Evolutionary conservation across 2,329 filamentous ascomycete species (phyloP), one percentile per base, ranked within the genome.

Genomic region (Cladosporium halotolerans): DNA sequence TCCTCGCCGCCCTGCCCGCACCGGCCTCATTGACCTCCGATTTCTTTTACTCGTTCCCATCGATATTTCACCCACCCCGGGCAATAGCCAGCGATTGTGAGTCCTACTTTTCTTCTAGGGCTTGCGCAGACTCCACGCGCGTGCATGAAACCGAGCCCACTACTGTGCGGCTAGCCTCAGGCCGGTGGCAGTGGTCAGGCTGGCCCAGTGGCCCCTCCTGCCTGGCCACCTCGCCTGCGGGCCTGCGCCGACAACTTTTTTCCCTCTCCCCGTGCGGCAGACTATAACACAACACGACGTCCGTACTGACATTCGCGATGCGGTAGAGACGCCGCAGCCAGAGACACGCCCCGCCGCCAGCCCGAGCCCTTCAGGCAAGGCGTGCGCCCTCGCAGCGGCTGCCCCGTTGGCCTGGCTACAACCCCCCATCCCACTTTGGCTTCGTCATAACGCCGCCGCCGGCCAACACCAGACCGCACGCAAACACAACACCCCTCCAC

Each of bases 101-200:
- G 48, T 51, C 48, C 40, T 44, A 43, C 48, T 51, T 51, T 42
- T 51, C 40, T 39, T 43, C 48, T 51, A 51, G 48, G 48, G 40
- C 48, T 40, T 36, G 19, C 31, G 16, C 48, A 38, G 48, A 51
- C 36, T 51, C 48, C 48, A 51, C 48, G 31, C 28, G 36, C 36
- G 39, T 36, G 48, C 48, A 32, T 51, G 48, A 51, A 40, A 39
- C 36, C 36, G 36, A 39, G 36, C 36, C 36, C 36, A 40, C 48
- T 51, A 51, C 48, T 51, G 48, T 40, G 33, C 28, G 48, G 39
- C 42, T 51, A 43, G 48, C 13, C 13, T 42, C 23, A 18, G 40
- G 40, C 48, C 40, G 47, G 23, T 31, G 31, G 33, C 19, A 18
- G 14, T 42, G 47, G 47, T 51, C 48, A 51, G 48, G 40, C 48